These are phyloP conservation scores for Cystobasidium sp. DNA, from an alignment of 1,284 basidiomycete species.

Conservation along the genomic window DNA sequence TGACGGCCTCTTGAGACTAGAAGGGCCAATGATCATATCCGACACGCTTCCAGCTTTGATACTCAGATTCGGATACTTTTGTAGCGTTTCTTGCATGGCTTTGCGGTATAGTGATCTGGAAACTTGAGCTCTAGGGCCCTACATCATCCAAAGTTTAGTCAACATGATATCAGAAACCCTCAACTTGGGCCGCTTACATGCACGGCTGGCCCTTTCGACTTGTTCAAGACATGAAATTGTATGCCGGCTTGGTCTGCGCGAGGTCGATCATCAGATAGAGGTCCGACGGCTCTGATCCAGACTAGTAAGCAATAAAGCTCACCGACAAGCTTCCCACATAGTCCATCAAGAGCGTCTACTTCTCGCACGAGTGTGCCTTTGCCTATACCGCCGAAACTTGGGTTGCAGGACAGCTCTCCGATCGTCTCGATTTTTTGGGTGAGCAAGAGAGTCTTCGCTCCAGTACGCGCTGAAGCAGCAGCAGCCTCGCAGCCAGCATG, in stretches of 20 bases:
- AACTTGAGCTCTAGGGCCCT: constrained; percentile 88
- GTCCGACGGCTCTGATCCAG: neutral
- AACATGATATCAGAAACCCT: neutral
- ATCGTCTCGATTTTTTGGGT: constrained; percentile 79
- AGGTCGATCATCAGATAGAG: constrained; percentile 5
- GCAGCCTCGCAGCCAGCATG: constrained; percentile 92
- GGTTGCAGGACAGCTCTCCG: constrained; percentile 88
- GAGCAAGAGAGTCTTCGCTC: constrained; percentile 76
- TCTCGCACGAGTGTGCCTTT: constrained; percentile 87
- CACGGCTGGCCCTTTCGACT: constrained; percentile 82
- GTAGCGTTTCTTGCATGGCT: constrained; percentile 74
- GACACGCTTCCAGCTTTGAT: constrained; percentile 75
- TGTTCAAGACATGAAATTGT: constrained; percentile 82
- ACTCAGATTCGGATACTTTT: constrained; percentile 69
- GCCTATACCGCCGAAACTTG: constrained; percentile 78
- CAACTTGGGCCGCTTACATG: constrained; percentile 65
- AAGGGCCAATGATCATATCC: constrained; percentile 69
- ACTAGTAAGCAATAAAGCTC: constrained; percentile 8
- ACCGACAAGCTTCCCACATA: constrained; percentile 52
- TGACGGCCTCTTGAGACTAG: neutral
- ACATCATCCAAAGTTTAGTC: constrained; percentile 2
- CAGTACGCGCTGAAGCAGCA: constrained; percentile 77
- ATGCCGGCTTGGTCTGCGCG: constrained; percentile 77
- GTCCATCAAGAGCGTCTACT: constrained; percentile 68
- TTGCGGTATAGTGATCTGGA: constrained; percentile 80